Evolutionary conservation across 2,329 filamentous ascomycete genomes (phyloP), one percentile per base, ranked within the genome.

Genomic region (Plenodomus biglobosus): DNA sequence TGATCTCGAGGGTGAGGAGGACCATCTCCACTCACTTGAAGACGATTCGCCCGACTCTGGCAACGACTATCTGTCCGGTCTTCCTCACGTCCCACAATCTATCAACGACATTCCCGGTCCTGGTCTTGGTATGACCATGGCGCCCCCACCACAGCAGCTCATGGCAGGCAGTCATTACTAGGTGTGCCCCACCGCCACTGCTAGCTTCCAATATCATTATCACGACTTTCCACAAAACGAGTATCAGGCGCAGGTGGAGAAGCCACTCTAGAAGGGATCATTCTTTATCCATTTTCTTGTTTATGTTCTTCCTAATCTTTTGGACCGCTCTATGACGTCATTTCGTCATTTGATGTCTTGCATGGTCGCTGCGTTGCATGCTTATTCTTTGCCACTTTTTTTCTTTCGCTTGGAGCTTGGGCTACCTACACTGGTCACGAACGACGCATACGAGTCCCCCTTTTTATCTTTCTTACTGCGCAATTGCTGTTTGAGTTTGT

Each of bases 1-100:
- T 61, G 90, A 95, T 38, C 84, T 92, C 59, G 90, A 95, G 65
- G 88, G 94, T 45, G 90, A 92, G 52, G 90, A 95, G 58, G 89
- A 94, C 59, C 88, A 92, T 22, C 84, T 92, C 46, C 87, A 87
- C 43, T 86, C 89, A 34, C 81, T 92, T 21, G 89, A 90, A 56
- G 85, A 87, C 16, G 84, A 87, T n/a, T 91, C 88, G 11, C 87
- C 89, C 15, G 84, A 81, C 40, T 88, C 86, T 0, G 85, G 88
- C 56, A 77, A 80, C 56, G 83, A 83, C 45, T 88, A 87, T 68
- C 59, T 72, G 44, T 51, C 58, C 24, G 44, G 49, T 40, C 50
- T 64, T 19, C 58, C 62, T 32, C 61, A 65, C 50, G 64, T 71
- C 15, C 58, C 65, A 2, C 53, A 56, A 4, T 66, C 69, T 10